Percentiles rank a stretch among this genome's conserved stretches.
phyloP scores from a whole-genome alignment of 148 eudicot genomes.

The Vaccinium vitisidaea region DNA sequence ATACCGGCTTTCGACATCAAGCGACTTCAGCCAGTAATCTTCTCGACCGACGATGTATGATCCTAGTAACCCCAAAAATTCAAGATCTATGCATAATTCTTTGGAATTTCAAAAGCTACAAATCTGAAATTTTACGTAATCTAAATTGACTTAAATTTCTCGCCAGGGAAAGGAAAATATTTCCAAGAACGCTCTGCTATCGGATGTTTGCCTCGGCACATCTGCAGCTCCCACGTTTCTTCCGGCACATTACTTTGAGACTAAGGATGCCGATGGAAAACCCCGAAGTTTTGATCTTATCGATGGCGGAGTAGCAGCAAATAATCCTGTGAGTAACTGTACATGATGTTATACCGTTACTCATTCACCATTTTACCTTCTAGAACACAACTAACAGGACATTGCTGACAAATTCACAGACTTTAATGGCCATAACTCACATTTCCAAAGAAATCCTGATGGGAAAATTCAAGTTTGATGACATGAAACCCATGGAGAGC shows the following conservation, averaged over 20 bases:
- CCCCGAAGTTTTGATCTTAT: conserved; percentile 35
- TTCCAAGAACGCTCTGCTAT: conserved; percentile 32
- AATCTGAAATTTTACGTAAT: not conserved
- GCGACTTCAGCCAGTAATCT: conserved; percentile 38
- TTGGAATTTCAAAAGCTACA: not conserved
- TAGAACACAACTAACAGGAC: not conserved
- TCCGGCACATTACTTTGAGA: conserved; percentile 45
- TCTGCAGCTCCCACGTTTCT: conserved; percentile 51
- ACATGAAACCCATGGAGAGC: conserved; percentile 20
- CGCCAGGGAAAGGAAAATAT: conserved; percentile 26
- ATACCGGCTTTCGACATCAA: conserved; percentile 46
- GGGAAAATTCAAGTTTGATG: conserved; percentile 24
- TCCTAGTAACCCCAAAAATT: not conserved
- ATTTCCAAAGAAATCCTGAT: conserved; percentile 22
- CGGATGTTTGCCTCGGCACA: conserved; percentile 45
- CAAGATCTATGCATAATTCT: not conserved
- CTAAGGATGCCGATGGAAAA: conserved; percentile 25
- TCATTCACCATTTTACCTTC: not conserved
- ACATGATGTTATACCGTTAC: not conserved
- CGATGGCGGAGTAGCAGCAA: conserved; percentile 54
- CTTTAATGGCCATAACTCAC: conserved; percentile 31
- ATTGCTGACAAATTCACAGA: conserved; percentile 15
- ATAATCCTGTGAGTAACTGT: conserved; percentile 41
- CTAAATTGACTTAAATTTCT: not conserved
- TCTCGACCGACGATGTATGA: conserved; percentile 37